These are phyloP conservation scores for Oxytropis ochrocephala DNA, from an alignment of 306 rosid genomes.

Conservation along the genomic window DNA sequence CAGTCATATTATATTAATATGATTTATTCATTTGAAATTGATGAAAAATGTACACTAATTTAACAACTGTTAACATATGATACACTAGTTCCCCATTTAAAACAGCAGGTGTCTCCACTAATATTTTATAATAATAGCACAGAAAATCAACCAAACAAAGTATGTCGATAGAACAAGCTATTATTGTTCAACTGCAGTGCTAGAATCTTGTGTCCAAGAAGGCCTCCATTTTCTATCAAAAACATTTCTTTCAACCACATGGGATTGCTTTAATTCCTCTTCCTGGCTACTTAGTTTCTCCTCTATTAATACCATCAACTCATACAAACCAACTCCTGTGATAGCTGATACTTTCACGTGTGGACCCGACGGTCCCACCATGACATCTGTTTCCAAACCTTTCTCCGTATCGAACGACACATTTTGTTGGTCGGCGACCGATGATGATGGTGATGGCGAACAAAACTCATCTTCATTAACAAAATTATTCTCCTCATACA, in stretches of 20 bases:
- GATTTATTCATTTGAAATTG: no score
- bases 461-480: constrained; percentile 32
- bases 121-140: background rate
- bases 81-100: background rate
- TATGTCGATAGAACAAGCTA: background rate
- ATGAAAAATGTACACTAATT: background rate
- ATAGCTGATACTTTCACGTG: constrained; percentile 72
- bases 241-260: constrained; percentile 41
- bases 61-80: background rate
- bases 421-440: constrained; percentile 20
- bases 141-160: background rate
- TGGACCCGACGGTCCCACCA: constrained; percentile 37
- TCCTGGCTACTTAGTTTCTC: constrained; percentile 54
- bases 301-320: constrained; percentile 67
- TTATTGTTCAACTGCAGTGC: constrained; percentile 36
- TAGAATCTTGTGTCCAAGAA: constrained; percentile 38
- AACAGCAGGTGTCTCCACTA: background rate
- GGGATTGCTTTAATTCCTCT: constrained; percentile 35
- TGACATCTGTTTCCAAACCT: constrained; percentile 10
- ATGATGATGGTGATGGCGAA: constrained; percentile 15
- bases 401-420: constrained; percentile 13
- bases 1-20: no score
- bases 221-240: constrained; percentile 82
- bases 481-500: constrained; percentile 36
- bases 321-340: constrained; percentile 77